Evolutionary conservation across 768 basidiomycete species (phyloP).

Genomic region (Filobasidium wieringae): DNA sequence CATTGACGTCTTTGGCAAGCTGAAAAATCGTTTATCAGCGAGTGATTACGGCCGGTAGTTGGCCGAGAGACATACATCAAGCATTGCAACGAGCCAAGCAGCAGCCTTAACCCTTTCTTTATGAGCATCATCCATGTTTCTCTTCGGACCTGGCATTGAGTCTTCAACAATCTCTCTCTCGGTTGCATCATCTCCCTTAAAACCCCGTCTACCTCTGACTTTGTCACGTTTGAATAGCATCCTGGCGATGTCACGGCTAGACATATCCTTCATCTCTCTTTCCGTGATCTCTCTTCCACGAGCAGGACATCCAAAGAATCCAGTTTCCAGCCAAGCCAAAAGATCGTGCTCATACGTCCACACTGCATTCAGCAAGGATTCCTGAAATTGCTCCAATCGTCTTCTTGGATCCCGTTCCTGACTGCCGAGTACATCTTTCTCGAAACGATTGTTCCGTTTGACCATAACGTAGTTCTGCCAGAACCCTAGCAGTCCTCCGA

Average conservation of each 20-base stretch:
- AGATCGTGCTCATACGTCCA: constrained; percentile 4
- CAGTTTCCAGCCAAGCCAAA: constrained; percentile 8
- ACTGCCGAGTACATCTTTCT: background rate
- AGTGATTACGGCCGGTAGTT: background rate
- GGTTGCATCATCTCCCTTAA: background rate
- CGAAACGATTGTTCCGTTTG: background rate
- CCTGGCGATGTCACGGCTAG: background rate
- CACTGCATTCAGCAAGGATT: background rate
- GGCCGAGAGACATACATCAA: constrained; percentile 1
- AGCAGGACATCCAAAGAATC: constrained; percentile 1
- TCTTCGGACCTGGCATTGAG: background rate
- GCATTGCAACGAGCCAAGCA: constrained; percentile 9
- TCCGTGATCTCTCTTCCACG: background rate
- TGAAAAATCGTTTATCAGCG: background rate
- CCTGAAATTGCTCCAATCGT: background rate
- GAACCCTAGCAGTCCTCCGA: background rate
- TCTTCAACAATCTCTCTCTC: background rate
- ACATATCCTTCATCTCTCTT: background rate
- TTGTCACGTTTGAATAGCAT: constrained; percentile 1
- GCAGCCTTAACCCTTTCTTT: constrained; percentile 8
- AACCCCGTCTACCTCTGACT: background rate
- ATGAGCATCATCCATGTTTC: background rate
- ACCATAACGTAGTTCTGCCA: background rate
- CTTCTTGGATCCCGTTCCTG: background rate
- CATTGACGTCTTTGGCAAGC: background rate